Evolutionary conservation across 345 rosid species (phyloP).

Genomic region (Nasturtium officinale): DNA sequence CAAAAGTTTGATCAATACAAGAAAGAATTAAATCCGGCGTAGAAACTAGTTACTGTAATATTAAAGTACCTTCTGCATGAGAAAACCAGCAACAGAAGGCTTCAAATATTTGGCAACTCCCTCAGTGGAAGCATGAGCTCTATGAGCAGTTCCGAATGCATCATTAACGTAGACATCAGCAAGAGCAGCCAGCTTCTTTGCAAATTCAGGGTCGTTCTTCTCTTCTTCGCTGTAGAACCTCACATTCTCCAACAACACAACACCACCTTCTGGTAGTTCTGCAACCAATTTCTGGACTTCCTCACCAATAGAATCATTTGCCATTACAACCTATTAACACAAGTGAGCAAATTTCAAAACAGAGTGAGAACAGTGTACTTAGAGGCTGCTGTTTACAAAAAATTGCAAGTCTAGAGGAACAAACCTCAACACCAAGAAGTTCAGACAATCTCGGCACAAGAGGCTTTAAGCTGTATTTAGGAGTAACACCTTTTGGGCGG

Average conservation of each 20-base stretch:
- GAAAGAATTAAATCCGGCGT: background rate
- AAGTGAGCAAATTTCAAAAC: background rate
- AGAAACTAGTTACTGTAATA: background rate
- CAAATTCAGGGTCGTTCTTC: slow-evolving; percentile 90
- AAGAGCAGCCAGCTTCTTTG: slow-evolving; percentile 88
- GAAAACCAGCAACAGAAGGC: slow-evolving; percentile 97
- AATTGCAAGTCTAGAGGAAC: background rate
- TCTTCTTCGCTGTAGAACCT: slow-evolving; percentile 94
- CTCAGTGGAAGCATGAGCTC: slow-evolving; percentile 98
- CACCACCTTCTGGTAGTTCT: slow-evolving; percentile 85
- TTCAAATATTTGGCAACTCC: slow-evolving; percentile 88
- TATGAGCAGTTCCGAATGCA: slow-evolving; percentile 95
- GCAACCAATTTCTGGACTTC: slow-evolving; percentile 84
- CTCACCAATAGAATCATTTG: slow-evolving; percentile 90
- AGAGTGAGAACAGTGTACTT: background rate
- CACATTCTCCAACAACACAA: slow-evolving; percentile 87
- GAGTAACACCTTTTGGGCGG: slow-evolving; percentile 90
- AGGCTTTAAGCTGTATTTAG: slow-evolving; percentile 89
- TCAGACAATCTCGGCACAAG: slow-evolving; percentile 84
- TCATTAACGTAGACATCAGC: slow-evolving; percentile 94
- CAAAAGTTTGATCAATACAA: background rate
- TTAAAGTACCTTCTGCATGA: slow-evolving; percentile 74
- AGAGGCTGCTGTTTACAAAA: background rate
- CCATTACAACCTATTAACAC: slow-evolving; percentile 62
- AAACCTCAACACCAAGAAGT: slow-evolving; percentile 85